Conservation (phyloP, 2,329 filamentous ascomycete genomes). For the Aspergillus ochraceoroseus region DNA sequence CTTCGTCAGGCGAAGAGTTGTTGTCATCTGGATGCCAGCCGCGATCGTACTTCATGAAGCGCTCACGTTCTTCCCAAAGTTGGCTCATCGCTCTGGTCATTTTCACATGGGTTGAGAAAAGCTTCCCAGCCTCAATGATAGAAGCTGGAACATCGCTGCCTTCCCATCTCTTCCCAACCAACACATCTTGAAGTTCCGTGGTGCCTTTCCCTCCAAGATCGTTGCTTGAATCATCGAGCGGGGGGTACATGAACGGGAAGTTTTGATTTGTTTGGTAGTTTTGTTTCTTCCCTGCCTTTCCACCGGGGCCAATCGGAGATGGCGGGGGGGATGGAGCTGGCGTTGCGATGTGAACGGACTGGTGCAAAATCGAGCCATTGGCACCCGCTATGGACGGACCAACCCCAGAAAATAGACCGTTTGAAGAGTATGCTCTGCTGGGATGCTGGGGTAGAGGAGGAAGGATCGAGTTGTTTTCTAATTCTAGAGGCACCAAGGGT, state of each 20-base stretch:
- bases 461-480: constrained; percentile 84
- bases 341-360: constrained; percentile 97
- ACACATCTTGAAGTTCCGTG: constrained; percentile 69
- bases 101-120: constrained; percentile 84
- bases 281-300: constrained; percentile 95
- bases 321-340: constrained; percentile 93
- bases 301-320: constrained; percentile 74
- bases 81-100: constrained; percentile 90
- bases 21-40: constrained; percentile 65
- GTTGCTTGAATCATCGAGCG: constrained; percentile 81
- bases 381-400: constrained; percentile 45
- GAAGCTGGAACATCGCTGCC: constrained; percentile 89
- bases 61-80: constrained; percentile 88
- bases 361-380: constrained; percentile 74
- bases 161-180: constrained; percentile 83
- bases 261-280: constrained; percentile 99
- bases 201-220: constrained; percentile 83
- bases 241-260: constrained; percentile 96
- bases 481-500: constrained; percentile 75
- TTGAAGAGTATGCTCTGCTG: constrained; percentile 55
- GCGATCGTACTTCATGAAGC: constrained; percentile 84
- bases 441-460: constrained; percentile 76
- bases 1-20: constrained; percentile 29
- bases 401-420: constrained; percentile 57
- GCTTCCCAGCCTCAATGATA: constrained; percentile 86